Evolutionary conservation across 805 yeast species (phyloP), one percentile per base, ranked within the genome.

Genomic region (Nakazawaea anatomiae): DNA sequence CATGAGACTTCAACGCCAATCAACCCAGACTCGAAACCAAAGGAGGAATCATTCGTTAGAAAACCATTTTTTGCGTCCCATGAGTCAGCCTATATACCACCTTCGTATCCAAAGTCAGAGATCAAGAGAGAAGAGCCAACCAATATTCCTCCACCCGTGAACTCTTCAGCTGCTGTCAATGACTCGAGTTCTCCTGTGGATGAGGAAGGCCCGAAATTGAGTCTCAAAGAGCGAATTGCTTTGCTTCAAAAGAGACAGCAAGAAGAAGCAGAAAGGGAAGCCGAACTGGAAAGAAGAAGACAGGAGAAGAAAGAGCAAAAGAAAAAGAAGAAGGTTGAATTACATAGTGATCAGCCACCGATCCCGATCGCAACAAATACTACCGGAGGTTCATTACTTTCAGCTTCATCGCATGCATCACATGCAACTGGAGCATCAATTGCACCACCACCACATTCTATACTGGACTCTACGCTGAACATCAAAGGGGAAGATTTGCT

Each of bases 161-260:
- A 63, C 14, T 55, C 59, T 6, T 56, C 58, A 8, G 59, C 62
- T 7, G 66, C 62, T 35, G 45, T 46, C 14, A 61, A 61, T 7
- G 65, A 61, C 25, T 68, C 60, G 5, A 57, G 32, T 7, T 27
- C 47, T 6, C 41, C 60, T 29, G 70, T 73, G 51, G 80, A 78
- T 52, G 79, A 73, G 31, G 85, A 76, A 34, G 79, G 76, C 35
- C 96, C 96, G 7, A 83, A 87, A 57, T 68, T 90, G 71, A 85
- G 95, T 52, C 72, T 92, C 59, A 86, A 86, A 62, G 97, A 94
- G 58, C 77, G 98, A 57, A 89, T 92, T 62, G 89, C 89, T 5
- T 60, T 88, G 60, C 72, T 92, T 47, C 96, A 91, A 64, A 80
- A 88, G 60, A 82, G 83, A 52, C 96, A 89, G 62, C 80, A 79